Evolutionary conservation across 768 basidiomycete species (phyloP).

Genomic region (Saitozyma sp.): DNA sequence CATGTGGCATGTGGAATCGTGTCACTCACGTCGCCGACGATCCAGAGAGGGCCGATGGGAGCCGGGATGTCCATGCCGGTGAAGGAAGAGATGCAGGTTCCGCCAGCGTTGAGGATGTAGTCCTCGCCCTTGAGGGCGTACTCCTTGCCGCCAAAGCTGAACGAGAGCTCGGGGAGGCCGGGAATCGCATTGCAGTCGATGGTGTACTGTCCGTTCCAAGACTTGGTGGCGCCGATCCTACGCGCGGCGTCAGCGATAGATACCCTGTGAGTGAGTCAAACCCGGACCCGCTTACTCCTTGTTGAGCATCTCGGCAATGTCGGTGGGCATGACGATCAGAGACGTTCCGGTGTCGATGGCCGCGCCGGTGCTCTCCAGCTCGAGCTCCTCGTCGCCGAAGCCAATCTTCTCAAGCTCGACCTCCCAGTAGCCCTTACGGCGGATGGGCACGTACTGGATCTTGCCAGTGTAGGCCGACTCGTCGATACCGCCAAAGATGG

Average conservation of each 20-base stretch:
- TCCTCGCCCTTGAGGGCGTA: constrained; percentile 78
- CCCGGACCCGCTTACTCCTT: constrained; percentile 46
- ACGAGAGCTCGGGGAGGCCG: constrained; percentile 76
- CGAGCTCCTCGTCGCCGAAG: constrained; percentile 83
- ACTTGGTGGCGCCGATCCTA: constrained; percentile 84
- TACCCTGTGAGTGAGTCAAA: constrained; percentile 1
- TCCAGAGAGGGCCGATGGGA: constrained; percentile 67
- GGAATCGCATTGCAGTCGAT: constrained; percentile 84
- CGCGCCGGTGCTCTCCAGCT: constrained; percentile 84
- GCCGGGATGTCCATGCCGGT: constrained; percentile 82
- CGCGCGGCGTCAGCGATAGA: constrained; percentile 2
- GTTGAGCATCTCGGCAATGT: constrained; percentile 97
- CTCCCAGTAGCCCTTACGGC: constrained; percentile 97
- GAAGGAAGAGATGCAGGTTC: constrained; percentile 92
- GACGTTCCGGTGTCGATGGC: constrained; percentile 71
- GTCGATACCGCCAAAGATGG: constrained; percentile 89
- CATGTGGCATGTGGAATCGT: constrained; percentile 14
- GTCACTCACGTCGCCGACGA: constrained; percentile 65
- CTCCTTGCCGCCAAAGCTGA: constrained; percentile 76
- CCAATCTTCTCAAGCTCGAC: constrained; percentile 83
- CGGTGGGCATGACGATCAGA: constrained; percentile 86
- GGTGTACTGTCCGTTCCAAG: constrained; percentile 94
- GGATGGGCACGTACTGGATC: constrained; percentile 82
- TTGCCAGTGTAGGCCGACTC: constrained; percentile 70
- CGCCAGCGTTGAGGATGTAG: constrained; percentile 86